These are phyloP conservation scores for Lactifluus subvellereus DNA, from an alignment of 768 basidiomycete species.

Conservation along the genomic window DNA sequence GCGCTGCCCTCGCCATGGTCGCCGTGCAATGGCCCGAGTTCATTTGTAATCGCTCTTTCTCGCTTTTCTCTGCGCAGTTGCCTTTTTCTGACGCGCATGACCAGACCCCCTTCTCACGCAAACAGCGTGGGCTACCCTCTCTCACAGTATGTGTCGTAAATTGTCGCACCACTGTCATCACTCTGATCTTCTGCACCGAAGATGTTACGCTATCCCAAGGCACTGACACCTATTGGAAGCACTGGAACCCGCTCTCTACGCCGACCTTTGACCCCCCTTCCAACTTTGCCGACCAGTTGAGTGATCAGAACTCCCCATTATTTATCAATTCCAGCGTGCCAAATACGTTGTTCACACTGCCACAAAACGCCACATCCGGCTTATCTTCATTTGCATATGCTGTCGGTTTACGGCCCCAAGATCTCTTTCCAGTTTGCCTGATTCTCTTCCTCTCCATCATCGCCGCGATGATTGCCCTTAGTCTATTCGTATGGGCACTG, in stretches of 20 bases:
- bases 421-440: slow-evolving; percentile 80
- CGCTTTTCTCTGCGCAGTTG: background rate
- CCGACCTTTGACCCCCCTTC: slow-evolving; percentile 57
- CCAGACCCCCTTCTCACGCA: slow-evolving; percentile 86
- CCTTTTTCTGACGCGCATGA: background rate
- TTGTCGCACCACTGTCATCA: background rate
- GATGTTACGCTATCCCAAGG: slow-evolving; percentile 68
- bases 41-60: slow-evolving; percentile 56
- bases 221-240: slow-evolving; percentile 37
- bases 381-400: slow-evolving; percentile 81
- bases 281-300: slow-evolving; percentile 68
- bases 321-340: slow-evolving; percentile 63
- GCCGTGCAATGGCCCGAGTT: slow-evolving; percentile 94
- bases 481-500: slow-evolving; percentile 63
- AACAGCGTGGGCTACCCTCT: slow-evolving; percentile 81
- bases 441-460: slow-evolving; percentile 76
- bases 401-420: slow-evolving; percentile 73
- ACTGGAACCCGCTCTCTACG: slow-evolving; percentile 63
- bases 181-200: slow-evolving; percentile 28
- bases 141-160: slow-evolving; percentile 50
- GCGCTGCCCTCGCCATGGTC: slow-evolving; percentile 82
- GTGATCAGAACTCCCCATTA: slow-evolving; percentile 64
- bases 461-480: slow-evolving; percentile 63
- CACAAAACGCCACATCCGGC: slow-evolving; percentile 54
- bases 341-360: slow-evolving; percentile 72